phyloP scores from a whole-genome alignment of 2,329 filamentous ascomycete genomes.

The Nemania sp. region DNA sequence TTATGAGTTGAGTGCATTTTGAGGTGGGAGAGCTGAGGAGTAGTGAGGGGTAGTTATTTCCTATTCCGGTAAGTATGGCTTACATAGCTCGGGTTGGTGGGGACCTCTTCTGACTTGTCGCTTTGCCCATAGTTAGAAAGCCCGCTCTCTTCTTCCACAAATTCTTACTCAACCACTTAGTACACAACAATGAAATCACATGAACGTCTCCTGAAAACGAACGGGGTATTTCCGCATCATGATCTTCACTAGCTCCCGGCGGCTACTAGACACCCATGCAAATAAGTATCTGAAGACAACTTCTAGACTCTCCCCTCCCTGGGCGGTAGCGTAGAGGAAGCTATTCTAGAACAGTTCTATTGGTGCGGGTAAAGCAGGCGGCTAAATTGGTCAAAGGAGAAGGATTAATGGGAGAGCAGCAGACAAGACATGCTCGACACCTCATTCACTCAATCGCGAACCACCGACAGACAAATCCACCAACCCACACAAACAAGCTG shows the following conservation, averaged over 20 bases:
- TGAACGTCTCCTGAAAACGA: background rate
- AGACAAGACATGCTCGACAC: too few relatives aligned
- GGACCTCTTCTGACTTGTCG: background rate
- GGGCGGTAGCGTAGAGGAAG: background rate
- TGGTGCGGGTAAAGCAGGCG: conserved; percentile 38
- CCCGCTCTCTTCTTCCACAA: background rate
- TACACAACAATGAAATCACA: background rate
- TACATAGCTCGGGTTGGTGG: background rate
- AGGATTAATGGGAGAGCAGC: background rate
- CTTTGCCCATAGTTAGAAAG: background rate
- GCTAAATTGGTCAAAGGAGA: conserved; percentile 23
- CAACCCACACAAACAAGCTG: background rate
- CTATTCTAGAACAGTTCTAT: conserved; percentile 23
- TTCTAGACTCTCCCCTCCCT: background rate
- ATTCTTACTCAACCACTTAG: background rate
- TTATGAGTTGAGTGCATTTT: background rate
- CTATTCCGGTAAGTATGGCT: conserved; percentile 22
- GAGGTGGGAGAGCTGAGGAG: conserved; percentile 10
- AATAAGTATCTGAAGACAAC: background rate
- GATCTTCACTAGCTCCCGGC: conserved; percentile 7
- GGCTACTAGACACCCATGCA: background rate
- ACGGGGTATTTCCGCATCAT: background rate
- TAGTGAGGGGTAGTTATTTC: conserved; percentile 22
- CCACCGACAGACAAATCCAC: background rate
- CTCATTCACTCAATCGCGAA: conserved; percentile 12